Evolutionary conservation across 2,329 filamentous ascomycete species (phyloP).

Genomic region (Pseudocercospora cruenta): DNA sequence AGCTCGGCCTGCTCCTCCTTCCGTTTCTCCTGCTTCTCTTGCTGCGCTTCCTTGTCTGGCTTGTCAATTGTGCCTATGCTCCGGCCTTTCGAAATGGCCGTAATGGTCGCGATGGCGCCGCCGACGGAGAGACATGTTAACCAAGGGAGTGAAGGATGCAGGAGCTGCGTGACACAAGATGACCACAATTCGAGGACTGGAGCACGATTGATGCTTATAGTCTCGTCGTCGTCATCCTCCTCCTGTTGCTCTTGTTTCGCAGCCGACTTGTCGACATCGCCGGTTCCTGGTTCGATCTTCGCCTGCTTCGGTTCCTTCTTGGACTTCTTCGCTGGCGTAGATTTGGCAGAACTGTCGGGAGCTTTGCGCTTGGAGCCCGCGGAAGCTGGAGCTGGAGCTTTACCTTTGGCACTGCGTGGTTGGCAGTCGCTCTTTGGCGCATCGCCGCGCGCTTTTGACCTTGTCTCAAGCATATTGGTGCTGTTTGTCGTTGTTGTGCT

Average conservation of each 20-base stretch:
- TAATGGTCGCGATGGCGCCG: slow-evolving; percentile 37
- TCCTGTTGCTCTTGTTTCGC: no score
- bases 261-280: no score
- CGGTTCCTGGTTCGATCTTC: no score
- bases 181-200: slow-evolving; percentile 40
- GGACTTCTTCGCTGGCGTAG: no score
- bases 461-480: not conserved
- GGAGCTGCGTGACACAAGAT: slow-evolving; percentile 32
- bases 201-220: no score
- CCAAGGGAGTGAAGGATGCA: slow-evolving; percentile 37
- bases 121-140: slow-evolving; percentile 38
- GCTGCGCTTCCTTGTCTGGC: slow-evolving; percentile 24
- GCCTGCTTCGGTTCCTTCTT: no score
- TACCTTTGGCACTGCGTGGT: no score
- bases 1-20: slow-evolving; percentile 27
- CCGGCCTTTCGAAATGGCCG: slow-evolving; percentile 39
- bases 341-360: no score
- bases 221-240: no score
- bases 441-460: not conserved
- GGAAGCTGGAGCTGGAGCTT: no score
- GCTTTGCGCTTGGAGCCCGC: no score
- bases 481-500: not conserved
- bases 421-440: no score
- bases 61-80: slow-evolving; percentile 37
- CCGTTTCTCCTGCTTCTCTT: slow-evolving; percentile 28